Evolutionary conservation across 257 asterid species (phyloP), one percentile per base, ranked within the genome.

Genomic region (Cinchona pubescens): DNA sequence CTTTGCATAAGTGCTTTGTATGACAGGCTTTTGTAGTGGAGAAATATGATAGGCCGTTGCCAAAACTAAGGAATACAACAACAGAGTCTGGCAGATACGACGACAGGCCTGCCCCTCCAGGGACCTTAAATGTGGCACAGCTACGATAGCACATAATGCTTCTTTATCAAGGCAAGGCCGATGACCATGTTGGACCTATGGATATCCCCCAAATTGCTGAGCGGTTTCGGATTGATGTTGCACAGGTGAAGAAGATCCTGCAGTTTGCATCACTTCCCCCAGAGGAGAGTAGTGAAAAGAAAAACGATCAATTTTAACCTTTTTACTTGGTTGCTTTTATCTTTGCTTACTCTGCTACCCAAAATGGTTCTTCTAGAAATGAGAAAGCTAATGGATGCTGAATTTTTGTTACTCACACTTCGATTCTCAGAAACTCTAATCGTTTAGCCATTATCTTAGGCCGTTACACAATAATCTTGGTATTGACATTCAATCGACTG

Each of bases 51-150:
- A 79, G 97, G 81, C 96, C 96, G 2, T 48, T 94, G 75, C 98
- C 98, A n/a, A 92, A 90, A 74, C 75, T 90, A 75, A 82, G 98
- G 79, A 90, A 89, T 62, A 92, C 91, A 13, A 90, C 85, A n/a
- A 68, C 79, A 5, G 91, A 90, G 29, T 88, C 96, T 3, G 77
- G 85, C 78, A 83, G 95, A 71, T 90, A 90, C 15, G 97, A 94
- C 83, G 90, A 83, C 71, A 82, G 85, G 80, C 93, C 89, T 18
- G 91, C 89, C 29, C 93, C 97, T 62, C 89, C 93, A 2, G 97
- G 98, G 71, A 92, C 97, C 61, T 82, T 94, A 45, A 90, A 92
- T 60, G 85, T 89, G 37, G 82, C 90, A 13, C 92, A 92, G 82
- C 74, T 94, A 71, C 86, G 87, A 45, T n/a, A n/a, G n/a, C 88